phyloP scores from a whole-genome alignment of 2,329 filamentous ascomycete species.

The Neoscytalidium dimidiatum region DNA sequence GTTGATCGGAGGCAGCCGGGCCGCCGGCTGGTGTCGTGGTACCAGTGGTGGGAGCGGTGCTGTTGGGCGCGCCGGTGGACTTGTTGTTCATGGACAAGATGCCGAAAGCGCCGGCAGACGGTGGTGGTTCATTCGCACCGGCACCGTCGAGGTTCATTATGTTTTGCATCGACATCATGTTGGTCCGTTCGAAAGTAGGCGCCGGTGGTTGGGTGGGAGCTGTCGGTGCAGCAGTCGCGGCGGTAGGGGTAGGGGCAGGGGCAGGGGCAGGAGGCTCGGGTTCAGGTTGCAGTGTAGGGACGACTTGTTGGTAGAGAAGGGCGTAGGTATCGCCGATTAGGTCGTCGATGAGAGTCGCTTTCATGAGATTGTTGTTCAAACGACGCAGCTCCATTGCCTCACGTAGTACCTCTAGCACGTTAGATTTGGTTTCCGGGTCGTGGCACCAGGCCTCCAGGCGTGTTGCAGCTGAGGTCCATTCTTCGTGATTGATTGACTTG shows the following conservation, averaged over 20 bases:
- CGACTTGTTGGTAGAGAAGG: slow-evolving; percentile 69
- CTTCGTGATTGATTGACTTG: slow-evolving; percentile 64
- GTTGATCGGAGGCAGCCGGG: slow-evolving; percentile 21
- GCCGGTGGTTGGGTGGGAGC: slow-evolving; percentile 5
- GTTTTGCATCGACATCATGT: slow-evolving; percentile 32
- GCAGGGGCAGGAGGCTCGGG: slow-evolving; percentile 33
- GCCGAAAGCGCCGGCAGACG: slow-evolving; percentile 25
- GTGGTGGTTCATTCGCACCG: slow-evolving; percentile 17
- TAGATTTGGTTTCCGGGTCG: slow-evolving; percentile 47
- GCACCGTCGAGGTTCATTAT: slow-evolving; percentile 36
- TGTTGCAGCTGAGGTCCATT: slow-evolving; percentile 62
- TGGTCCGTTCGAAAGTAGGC: slow-evolving; percentile 6
- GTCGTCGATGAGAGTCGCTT: slow-evolving; percentile 82
- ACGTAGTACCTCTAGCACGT: slow-evolving; percentile 62
- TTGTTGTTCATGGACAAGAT: slow-evolving; percentile 1
- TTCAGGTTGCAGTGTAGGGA: slow-evolving; percentile 57
- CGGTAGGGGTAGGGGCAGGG: slow-evolving; percentile 22
- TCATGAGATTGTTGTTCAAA: slow-evolving; percentile 86
- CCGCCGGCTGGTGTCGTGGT: slow-evolving; percentile 18
- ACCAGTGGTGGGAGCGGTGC: slow-evolving; percentile 13
- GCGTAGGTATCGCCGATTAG: slow-evolving; percentile 91
- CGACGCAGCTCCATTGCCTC: slow-evolving; percentile 71
- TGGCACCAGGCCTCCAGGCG: slow-evolving; percentile 62
- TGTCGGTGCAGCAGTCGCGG: slow-evolving; percentile 16
- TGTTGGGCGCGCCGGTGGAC: slow-evolving; percentile 19